Base-by-base conservation (phyloP, 805 yeast species). In the Kuraishia hungarica region DNA sequence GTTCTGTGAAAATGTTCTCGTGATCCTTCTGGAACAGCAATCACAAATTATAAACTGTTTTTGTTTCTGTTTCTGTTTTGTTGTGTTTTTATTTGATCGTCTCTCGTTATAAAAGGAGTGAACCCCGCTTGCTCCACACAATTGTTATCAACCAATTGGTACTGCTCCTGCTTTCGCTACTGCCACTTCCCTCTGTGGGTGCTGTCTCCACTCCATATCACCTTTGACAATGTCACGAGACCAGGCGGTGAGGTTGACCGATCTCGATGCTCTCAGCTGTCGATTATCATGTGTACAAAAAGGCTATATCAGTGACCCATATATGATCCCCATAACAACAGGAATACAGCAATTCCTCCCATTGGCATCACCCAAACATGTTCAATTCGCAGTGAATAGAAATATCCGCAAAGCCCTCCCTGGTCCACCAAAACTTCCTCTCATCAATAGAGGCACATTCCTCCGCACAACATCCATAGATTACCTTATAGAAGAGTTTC, bases 361-460 rank as follows among this genome's bases (percentile, higher is more conserved):
- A 46, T 64, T 64, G 52, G 62, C 64, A 4, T 70, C 78, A 3
- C 75, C 64, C 63, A 78, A 55, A 67, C 79, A 58, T 21, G 59
- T 60, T 20, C 60, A 59, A 35, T 52, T 66, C 48, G 67, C 68
- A 1, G 53, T 66, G 2, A 64, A 68, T 11, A 63, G 84, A 53
- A 64, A 72, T 20, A 62, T 79, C 29, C 67, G 73, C 51, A 60
- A 68, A 24, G 66, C 71, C 6, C 77, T 79, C 55, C 65, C 65
- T 50, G 74, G 71, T 15, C 61, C 43, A 26, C 1, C 66, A 20
- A 82, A 84, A 56, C 68, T 80, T 13, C 93, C 93, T 0, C 73
- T 86, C 20, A 86, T 87, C 61, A 87, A 86, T 61, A 68, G 87
- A 51, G 92, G 92, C 0, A 84, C 91, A 0, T 86, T 81, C 65